phyloP scores from a whole-genome alignment of 192 early-diverging fungal genomes.

The Coemansia sp. region DNA sequence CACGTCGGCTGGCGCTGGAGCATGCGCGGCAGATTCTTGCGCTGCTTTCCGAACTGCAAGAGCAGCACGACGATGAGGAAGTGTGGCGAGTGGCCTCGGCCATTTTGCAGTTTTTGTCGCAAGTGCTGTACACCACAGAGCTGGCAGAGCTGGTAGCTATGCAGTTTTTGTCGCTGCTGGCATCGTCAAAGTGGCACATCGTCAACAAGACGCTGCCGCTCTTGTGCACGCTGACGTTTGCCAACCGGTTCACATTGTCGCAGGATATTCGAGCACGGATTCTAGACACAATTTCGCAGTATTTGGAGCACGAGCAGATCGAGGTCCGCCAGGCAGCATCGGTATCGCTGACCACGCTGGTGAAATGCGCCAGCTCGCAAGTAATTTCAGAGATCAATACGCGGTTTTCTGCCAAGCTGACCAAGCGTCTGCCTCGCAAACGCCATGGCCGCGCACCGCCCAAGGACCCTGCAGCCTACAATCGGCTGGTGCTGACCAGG shows the following conservation, averaged over 20 bases:
- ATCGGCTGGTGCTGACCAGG: conserved; percentile 57
- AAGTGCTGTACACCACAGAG: conserved; percentile 36
- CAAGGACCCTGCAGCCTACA: conserved; percentile 26
- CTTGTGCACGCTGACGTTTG: conserved; percentile 84
- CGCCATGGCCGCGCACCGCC: conserved; percentile 21
- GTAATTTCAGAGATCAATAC: conserved; percentile 41
- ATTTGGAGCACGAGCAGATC: conserved; percentile 82
- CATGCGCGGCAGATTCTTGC: conserved; percentile 30
- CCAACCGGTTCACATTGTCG: conserved; percentile 72
- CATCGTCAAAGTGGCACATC: conserved; percentile 70
- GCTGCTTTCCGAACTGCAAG: conserved; percentile 36
- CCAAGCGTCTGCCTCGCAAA: conserved; percentile 28
- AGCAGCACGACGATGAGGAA: conserved; percentile 49
- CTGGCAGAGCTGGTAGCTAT: conserved; percentile 28
- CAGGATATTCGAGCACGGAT: conserved; percentile 57
- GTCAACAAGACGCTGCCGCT: conserved; percentile 75
- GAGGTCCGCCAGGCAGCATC: conserved; percentile 63
- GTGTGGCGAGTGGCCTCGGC: conserved; percentile 26
- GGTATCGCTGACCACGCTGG: conserved; percentile 34
- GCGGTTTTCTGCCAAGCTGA: conserved; percentile 35
- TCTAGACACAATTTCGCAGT: conserved; percentile 64
- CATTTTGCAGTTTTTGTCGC: conserved; percentile 35
- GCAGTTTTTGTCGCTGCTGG: conserved; percentile 34
- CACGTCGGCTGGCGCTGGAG: conserved; percentile 30
- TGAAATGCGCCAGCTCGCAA: conserved; percentile 41